phyloP scores from a whole-genome alignment of 2,329 filamentous ascomycete species.

The Rutstroemia sp. region DNA sequence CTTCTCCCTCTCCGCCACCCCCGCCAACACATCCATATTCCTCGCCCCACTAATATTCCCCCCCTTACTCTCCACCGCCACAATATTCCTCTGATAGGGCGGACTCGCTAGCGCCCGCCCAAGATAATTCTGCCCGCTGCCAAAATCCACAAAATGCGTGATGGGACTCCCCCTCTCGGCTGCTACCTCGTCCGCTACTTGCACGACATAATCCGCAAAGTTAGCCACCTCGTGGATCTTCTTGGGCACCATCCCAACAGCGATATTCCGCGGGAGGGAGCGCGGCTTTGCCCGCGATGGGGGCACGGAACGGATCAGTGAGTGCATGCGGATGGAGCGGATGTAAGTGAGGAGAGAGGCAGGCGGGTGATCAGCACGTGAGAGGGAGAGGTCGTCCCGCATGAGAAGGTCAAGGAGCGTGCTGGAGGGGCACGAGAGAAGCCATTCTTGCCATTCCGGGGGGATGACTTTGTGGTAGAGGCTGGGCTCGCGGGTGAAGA shows the following conservation, averaged over 20 bases:
- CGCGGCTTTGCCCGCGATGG: slow-evolving; percentile 32
- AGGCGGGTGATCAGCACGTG: slow-evolving; percentile 20
- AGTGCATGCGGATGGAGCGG: slow-evolving; percentile 59
- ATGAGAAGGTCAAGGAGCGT: slow-evolving; percentile 74
- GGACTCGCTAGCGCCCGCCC: slow-evolving; percentile 77
- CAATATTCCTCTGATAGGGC: slow-evolving; percentile 78
- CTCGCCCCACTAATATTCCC: slow-evolving; percentile 82
- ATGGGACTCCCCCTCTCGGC: slow-evolving; percentile 50
- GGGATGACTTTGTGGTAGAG: slow-evolving; percentile 75
- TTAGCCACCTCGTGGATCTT: slow-evolving; percentile 90
- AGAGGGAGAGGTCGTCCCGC: slow-evolving; percentile 57
- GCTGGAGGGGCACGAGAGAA: slow-evolving; percentile 64
- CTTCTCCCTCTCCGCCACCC: slow-evolving; percentile 63
- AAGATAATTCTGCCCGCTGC: slow-evolving; percentile 93
- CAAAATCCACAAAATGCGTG: slow-evolving; percentile 90
- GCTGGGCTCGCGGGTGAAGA: slow-evolving; percentile 79
- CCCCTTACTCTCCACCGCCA: slow-evolving; percentile 83
- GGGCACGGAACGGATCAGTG: slow-evolving; percentile 48
- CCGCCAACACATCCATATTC: slow-evolving; percentile 75
- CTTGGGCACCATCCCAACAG: slow-evolving; percentile 91
- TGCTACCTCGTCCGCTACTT: slow-evolving; percentile 50
- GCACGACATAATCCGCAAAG: slow-evolving; percentile 78
- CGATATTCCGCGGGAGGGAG: slow-evolving; percentile 60
- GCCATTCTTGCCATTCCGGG: slow-evolving; percentile 73
- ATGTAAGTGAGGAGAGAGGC: slow-evolving; percentile 64